Evolutionary conservation across 768 basidiomycete species (phyloP), one percentile per base, ranked within the genome.

Genomic region (Glaciozyma antarctica): DNA sequence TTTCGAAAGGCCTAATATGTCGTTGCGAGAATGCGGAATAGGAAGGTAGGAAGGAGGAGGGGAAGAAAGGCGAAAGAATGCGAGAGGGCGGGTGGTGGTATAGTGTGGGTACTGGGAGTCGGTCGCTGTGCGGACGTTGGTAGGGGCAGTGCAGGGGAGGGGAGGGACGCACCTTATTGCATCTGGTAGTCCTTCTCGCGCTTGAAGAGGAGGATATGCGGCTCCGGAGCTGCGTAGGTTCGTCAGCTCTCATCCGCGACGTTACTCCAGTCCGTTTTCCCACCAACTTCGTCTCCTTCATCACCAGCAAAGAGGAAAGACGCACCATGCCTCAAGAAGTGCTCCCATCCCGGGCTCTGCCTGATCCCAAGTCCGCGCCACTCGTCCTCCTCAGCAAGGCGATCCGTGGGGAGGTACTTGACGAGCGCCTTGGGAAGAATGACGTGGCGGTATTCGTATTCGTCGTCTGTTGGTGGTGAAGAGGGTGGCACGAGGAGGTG

Each of bases 291-390:
- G 1, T 34, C 53, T 19, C 17, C 30, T 22, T 12, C 21, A 34
- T 3, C 53, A 28, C 53, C 32, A 34, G 17, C 53, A 6, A 21
- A 10, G 26, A 19, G 30, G 32, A 17, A 21, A 58, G 12, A 51
- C 56, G 60, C 38, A 60, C 22, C 24, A 32, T 54, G 61, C 57
- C 54, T n/a, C 62, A 26, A 68, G 81, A 68, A 68, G 87, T 93
- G 92, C 74, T 90, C 88, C 92, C 93, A 98, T 5, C 93, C 93
- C 28, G 94, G 80, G 77, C 89, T 92, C 78, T 99, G 94, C 49
- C 87, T 88, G 68, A 97, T 94, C 13, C 94, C 94, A 62, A 99
- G 90, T 0, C 88, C 88, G 75, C 94, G 82, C 94, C 94, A 99
- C 77, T 99, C 95, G 51, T 82, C 78, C 75, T 99, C 94, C 5